Percentiles rank a stretch among this genome's conserved stretches.
These are phyloP conservation scores for Paracorniculantispora psalliotae DNA, from an alignment of 2,329 filamentous ascomycete genomes.

Conservation along the genomic window DNA sequence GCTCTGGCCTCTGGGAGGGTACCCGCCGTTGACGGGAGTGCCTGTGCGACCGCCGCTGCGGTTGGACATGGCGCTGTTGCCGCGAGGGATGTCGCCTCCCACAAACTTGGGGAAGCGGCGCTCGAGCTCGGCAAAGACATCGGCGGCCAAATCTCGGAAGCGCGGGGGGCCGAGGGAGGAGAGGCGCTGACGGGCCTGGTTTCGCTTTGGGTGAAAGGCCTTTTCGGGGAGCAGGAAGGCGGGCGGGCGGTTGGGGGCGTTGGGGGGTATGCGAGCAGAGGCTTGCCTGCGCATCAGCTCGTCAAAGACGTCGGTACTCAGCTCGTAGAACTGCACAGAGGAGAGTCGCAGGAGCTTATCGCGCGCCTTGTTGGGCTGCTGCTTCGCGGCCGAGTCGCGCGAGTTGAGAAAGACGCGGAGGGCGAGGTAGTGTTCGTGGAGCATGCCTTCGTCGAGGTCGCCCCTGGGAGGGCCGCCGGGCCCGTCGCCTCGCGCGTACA, in stretches of 20 bases:
- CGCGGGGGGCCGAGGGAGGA: constrained; percentile 81
- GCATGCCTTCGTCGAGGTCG: constrained; percentile 58
- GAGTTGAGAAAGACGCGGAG: constrained; percentile 71
- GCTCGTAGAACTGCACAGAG: constrained; percentile 89
- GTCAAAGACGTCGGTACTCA: constrained; percentile 96
- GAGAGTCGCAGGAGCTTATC: constrained; percentile 92
- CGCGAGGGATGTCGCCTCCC: constrained; percentile 61
- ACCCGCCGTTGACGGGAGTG: constrained; percentile 57
- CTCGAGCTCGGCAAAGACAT: constrained; percentile 94
- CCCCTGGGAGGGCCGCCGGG: constrained; percentile 23
- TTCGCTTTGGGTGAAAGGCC: constrained; percentile 92
- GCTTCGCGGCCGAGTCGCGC: constrained; percentile 71
- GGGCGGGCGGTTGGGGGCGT: constrained; percentile 53
- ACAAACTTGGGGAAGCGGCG: constrained; percentile 80
- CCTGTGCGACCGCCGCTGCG: constrained; percentile 52
- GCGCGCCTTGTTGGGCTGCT: constrained; percentile 79
- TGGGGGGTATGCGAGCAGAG: constrained; percentile 49
- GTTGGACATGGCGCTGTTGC: constrained; percentile 63
- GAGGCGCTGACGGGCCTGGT: constrained; percentile 93
- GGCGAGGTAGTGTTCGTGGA: constrained; percentile 76
- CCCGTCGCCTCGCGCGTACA: constrained; percentile 59
- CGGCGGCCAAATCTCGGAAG: constrained; percentile 88
- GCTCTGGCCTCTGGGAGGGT: constrained; percentile 47
- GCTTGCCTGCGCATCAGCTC: constrained; percentile 85
- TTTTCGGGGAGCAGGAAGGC: constrained; percentile 76